Evolutionary conservation across 441 rosid genomes (phyloP), one percentile per base, ranked within the genome.

Genomic region (Sinapis alba): DNA sequence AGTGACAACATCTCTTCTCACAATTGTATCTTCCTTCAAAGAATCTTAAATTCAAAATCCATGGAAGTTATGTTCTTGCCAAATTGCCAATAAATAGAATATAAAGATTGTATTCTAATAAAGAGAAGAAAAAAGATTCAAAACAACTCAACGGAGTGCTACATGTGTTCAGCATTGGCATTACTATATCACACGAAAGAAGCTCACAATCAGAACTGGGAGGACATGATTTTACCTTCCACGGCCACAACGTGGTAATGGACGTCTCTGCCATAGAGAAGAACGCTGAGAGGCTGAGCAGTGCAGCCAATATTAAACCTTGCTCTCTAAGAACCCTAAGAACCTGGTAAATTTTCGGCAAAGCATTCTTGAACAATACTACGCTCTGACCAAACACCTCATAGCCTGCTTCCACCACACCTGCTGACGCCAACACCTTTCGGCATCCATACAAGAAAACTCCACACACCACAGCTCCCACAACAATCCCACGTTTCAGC

Each of bases 231-330:
- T 71, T 81, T 84, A 96, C 99, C 99, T 96, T 96, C 99, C 99
- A 96, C 0, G 99, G 99, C 97, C 98, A 96, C 53, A 96, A 78
- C 2, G 97, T 96, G 16, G 99, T 96, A 47, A 96, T 96, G 34
- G 99, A 86, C 53, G 99, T 96, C 89, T 96, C 99, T 8, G 99
- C 98, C 99, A 96, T 96, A 56, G 99, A 96, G 79, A 93, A 93
- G 83, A 96, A 96, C 3, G 99, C 99, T n/a, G 99, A 96, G 23
- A 93, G 87, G 38, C 97, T 89, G 51, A 96, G 83, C 73, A 96
- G 85, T 6, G 84, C 88, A 43, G 96, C 90, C 85, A 96, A 79
- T 27, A 96, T 59, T 56, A 90, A 75, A 70, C 98, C 99, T 72
- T 96, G 99, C 82, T 96, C 99, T 73, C 85, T 96, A 54, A 96